A percentile compares a stretch with the other conserved stretches of the same genome.
These are phyloP conservation scores for Ustilago hordei DNA, from an alignment of 1,284 basidiomycete species.

Conservation along the genomic window DNA sequence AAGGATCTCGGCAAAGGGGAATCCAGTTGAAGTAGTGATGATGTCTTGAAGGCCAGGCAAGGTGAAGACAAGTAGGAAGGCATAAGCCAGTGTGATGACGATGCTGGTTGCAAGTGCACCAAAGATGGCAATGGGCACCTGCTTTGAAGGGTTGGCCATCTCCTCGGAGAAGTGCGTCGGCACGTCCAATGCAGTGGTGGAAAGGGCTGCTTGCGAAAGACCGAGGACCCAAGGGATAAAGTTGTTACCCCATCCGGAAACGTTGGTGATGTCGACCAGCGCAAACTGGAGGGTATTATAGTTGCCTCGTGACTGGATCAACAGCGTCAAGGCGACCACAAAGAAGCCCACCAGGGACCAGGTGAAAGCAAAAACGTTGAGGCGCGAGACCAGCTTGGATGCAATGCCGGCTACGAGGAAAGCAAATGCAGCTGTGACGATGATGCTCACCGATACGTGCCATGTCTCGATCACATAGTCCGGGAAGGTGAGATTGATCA, in stretches of 20 bases:
- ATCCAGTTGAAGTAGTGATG: slow-evolving; percentile 31
- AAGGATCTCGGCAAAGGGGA: slow-evolving; percentile 41
- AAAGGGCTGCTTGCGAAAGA: slow-evolving; percentile 30
- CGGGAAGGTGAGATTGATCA: slow-evolving; percentile 29
- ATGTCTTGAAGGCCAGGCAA: slow-evolving; percentile 21
- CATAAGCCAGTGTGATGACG: slow-evolving; percentile 24
- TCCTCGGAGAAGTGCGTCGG: slow-evolving; percentile 43
- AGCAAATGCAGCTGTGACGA: slow-evolving; percentile 8
- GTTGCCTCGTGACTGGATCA: slow-evolving; percentile 27
- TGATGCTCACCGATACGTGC: slow-evolving; percentile 16
- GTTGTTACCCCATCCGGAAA: slow-evolving; percentile 30
- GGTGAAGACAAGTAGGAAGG: slow-evolving; percentile 38
- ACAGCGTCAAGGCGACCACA: slow-evolving; percentile 19
- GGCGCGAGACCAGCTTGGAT: slow-evolving; percentile 14
- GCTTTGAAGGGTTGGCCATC: slow-evolving; percentile 21
- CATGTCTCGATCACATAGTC: slow-evolving; percentile 18
- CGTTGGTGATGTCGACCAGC: slow-evolving; percentile 32
- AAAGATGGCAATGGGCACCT: slow-evolving; percentile 36
- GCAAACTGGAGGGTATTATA: slow-evolving; percentile 40
- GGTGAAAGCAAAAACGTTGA: slow-evolving; percentile 34
- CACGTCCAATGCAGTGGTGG: slow-evolving; percentile 35
- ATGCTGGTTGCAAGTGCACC: slow-evolving; percentile 17
- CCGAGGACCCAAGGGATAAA: slow-evolving; percentile 38
- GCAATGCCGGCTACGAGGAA: slow-evolving; percentile 17
- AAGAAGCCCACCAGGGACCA: slow-evolving; percentile 32